Evolutionary conservation across 805 yeast genomes (phyloP), one percentile per base, ranked within the genome.

Genomic region (Wickerhamomyces chaumierensis): DNA sequence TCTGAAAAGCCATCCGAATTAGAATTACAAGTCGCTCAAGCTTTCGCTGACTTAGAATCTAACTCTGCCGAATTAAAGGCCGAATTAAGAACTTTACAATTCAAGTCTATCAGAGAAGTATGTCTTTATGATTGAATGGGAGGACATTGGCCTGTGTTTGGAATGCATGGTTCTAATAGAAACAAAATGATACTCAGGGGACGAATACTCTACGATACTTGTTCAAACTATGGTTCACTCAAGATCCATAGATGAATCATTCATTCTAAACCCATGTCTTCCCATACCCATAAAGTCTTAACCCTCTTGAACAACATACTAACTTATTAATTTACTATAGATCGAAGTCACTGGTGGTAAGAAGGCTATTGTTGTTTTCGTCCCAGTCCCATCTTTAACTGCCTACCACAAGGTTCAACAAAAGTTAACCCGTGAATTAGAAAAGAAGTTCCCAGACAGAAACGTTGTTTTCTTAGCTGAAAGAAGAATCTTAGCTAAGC

Each of bases 381-480:
- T 90, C 60, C 98, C 98, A 69, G 94, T 83, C 58, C 96, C 97
- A 71, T 75, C 85, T 61, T 78, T 87, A 66, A 61, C 77, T 56
- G 80, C 81, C 56, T 86, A 86, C 90, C 96, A 88, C 85, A 86
- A 81, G 75, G 94, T 90, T 63, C 98, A 90, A 79, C 77, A 77
- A 61, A 83, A 88, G 74, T 81, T 90, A 68, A 86, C 96, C 75
- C 90, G 97, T 75, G 98, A 90, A 78, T 83, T 90, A 69, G 98
- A 90, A 78, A 90, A 90, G 94, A 90, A 92, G 78, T 92, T 90
- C 88, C 94, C 96, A 68, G 98, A 90, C 80, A 85, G 95, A 71
- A 96, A 92, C 70, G 96, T 90, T 70, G 90, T 92, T 61, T 86
- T 90, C 86, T 81, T 90, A 66, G 97, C 96, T 66, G 97, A 90